Evolutionary conservation across 2,329 filamentous ascomycete species (phyloP), one percentile per base, ranked within the genome.

Genomic region (Cladosporium sp.): DNA sequence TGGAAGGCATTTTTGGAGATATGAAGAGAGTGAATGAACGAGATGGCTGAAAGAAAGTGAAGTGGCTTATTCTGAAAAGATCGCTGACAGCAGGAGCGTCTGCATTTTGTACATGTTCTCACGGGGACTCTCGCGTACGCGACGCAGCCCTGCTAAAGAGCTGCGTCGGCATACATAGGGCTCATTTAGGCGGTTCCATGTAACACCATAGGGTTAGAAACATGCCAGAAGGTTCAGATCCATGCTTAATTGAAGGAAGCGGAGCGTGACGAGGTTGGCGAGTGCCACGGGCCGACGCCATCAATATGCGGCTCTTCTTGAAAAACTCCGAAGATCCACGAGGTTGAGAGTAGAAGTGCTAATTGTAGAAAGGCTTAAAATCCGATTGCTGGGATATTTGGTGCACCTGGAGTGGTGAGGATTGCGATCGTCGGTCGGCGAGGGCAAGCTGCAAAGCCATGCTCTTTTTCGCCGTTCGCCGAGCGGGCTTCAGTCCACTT

Each of bases 341-440:
- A 11, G 43, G 1, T 19, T 34, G 5, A 7, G 28, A 34, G 9
- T 38, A 4, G n/a, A n/a, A 28, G 22, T 28, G 22, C 22, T 28
- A 14, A n/a, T 7, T 10, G 3, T 3, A 42, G 14, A 41, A 16
- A 14, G 37, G n/a, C 18, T 31, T 32, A 5, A 9, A 42, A n/a
- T 35, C 16, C 34, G 46, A 38, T 49, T 49, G 46, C 46, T 49
- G 46, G 46, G 42, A 42, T 31, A 49, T 42, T 19, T 34, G 9
- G 19, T 9, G 8, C 8, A 32, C 13, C 28, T 16, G 28, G 31
- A 38, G 28, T 31, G 19, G 14, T 13, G 11, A 33, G 19, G 14
- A 49, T 49, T 49, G 38, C 31, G 46, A 49, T 49, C 46, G 46
- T 49, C 46, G 31, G 7, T 38, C 46, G 32, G 28, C 34, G 14